Percentiles rank a stretch among this genome's conserved stretches.
These are phyloP conservation scores for Lasiodiplodia hormozganensis DNA, from an alignment of 2,329 filamentous ascomycete species.

Conservation along the genomic window DNA sequence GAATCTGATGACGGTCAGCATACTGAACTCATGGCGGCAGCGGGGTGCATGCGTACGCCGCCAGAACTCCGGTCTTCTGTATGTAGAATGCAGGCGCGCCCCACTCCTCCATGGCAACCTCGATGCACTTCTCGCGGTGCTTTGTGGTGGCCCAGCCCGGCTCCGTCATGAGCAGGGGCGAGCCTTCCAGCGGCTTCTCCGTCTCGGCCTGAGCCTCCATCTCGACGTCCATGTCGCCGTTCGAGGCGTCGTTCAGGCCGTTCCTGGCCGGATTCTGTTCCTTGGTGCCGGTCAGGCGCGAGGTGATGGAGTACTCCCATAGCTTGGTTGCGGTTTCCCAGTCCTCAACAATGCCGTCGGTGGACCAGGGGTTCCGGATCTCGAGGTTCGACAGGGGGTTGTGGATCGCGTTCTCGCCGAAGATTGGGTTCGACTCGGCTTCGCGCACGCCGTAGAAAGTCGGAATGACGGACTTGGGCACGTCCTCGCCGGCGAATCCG, in stretches of 20 bases:
- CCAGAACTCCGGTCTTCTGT: slow-evolving; percentile 84
- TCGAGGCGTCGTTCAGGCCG: slow-evolving; percentile 74
- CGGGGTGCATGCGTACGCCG: slow-evolving; percentile 62
- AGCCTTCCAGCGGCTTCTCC: slow-evolving; percentile 81
- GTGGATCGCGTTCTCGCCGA: slow-evolving; percentile 89
- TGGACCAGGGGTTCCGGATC: slow-evolving; percentile 89
- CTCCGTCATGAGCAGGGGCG: slow-evolving; percentile 91
- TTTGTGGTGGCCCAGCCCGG: slow-evolving; percentile 90
- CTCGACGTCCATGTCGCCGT: slow-evolving; percentile 64
- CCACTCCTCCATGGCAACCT: slow-evolving; percentile 97
- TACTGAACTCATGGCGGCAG: background rate
- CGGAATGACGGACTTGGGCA: slow-evolving; percentile 90
- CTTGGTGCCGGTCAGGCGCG: slow-evolving; percentile 80
- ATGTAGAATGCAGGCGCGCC: slow-evolving; percentile 94
- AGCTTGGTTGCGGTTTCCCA: slow-evolving; percentile 90
- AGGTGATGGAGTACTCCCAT: slow-evolving; percentile 93
- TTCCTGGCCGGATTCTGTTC: slow-evolving; percentile 75
- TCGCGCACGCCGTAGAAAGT: slow-evolving; percentile 77
- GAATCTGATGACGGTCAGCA: slow-evolving; percentile 60
- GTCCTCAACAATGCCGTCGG: slow-evolving; percentile 90
- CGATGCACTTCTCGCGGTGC: slow-evolving; percentile 89
- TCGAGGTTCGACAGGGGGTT: slow-evolving; percentile 78
- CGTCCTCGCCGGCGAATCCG: slow-evolving; percentile 96
- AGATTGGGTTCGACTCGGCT: slow-evolving; percentile 65
- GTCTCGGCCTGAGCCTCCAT: slow-evolving; percentile 68